Evolutionary conservation across 2,329 filamentous ascomycete species (phyloP).

Genomic region (Xylariaceae sp.): DNA sequence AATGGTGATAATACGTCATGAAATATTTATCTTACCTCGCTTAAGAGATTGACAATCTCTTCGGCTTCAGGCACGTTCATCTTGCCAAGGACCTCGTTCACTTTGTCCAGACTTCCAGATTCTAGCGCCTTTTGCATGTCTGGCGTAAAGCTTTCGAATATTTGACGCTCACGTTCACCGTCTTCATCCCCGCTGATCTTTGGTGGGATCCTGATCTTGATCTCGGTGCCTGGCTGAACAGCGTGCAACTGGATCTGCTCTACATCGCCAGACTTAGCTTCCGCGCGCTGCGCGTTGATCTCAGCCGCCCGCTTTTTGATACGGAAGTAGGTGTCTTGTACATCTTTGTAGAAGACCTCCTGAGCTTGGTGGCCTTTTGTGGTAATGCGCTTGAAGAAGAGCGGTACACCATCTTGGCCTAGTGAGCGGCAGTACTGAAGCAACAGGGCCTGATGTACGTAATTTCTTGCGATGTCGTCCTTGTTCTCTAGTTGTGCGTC

Average conservation of each 20-base stretch:
- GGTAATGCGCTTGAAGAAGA: conserved; percentile 96
- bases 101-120: conserved; percentile 81
- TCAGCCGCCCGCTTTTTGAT: conserved; percentile 75
- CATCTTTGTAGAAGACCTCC: conserved; percentile 88
- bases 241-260: conserved; percentile 98
- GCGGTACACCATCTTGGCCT: conserved; percentile 76
- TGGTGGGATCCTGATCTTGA: conserved; percentile 79
- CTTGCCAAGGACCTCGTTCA: conserved; percentile 81
- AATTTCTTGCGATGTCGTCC: conserved; percentile 74
- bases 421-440: conserved; percentile 92
- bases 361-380: conserved; percentile 85
- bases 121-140: conserved; percentile 79
- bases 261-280: conserved; percentile 55
- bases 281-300: conserved; percentile 55
- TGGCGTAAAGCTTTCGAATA: conserved; percentile 80
- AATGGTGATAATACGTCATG: background rate
- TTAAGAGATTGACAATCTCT: conserved; percentile 73
- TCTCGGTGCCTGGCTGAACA: conserved; percentile 86
- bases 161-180: conserved; percentile 59
- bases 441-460: conserved; percentile 87
- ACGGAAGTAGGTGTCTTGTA: conserved; percentile 77
- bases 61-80: conserved; percentile 89
- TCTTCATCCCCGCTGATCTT: conserved; percentile 62
- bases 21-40: conserved; percentile 51
- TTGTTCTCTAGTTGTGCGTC: conserved; percentile 76